Evolutionary conservation across 305 asterid genomes (phyloP).

Genomic region (Caryopteris hybrid): DNA sequence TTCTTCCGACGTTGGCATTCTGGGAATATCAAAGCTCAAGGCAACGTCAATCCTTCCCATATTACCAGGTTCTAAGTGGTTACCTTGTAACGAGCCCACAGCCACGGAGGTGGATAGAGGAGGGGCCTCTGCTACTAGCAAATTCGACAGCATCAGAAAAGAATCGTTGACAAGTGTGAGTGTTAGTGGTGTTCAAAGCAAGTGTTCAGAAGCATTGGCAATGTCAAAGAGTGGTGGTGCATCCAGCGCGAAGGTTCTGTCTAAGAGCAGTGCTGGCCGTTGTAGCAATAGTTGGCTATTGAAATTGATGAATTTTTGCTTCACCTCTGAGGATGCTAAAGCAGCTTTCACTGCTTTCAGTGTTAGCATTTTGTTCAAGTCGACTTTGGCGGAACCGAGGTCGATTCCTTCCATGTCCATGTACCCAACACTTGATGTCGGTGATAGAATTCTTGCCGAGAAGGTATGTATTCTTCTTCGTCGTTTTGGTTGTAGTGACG

Average conservation of each 20-base stretch:
- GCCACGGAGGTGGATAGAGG: constrained; percentile 59
- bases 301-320: constrained; percentile 49
- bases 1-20: constrained; percentile 23
- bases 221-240: constrained; percentile 28
- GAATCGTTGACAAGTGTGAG: constrained; percentile 17
- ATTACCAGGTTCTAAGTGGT: constrained; percentile 62
- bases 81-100: constrained; percentile 53
- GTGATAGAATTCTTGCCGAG: constrained; percentile 84
- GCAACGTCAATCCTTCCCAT: constrained; percentile 46
- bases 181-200: constrained; percentile 12
- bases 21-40: constrained; percentile 64
- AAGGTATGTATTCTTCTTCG: constrained; percentile 46
- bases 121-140: constrained; percentile 24
- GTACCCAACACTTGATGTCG: constrained; percentile 88
- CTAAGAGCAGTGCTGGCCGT: constrained; percentile 18
- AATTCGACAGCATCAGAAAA: constrained; percentile 4
- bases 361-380: constrained; percentile 69
- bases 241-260: constrained; percentile 28
- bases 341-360: constrained; percentile 89
- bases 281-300: constrained; percentile 50
- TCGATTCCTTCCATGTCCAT: constrained; percentile 85
- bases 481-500: constrained; percentile 5
- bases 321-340: constrained; percentile 77
- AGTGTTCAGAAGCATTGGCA: constrained; percentile 33
- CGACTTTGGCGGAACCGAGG: constrained; percentile 92